Base-by-base conservation (phyloP, 176 grass and related monocot species). In the Avena insularis region DNA sequence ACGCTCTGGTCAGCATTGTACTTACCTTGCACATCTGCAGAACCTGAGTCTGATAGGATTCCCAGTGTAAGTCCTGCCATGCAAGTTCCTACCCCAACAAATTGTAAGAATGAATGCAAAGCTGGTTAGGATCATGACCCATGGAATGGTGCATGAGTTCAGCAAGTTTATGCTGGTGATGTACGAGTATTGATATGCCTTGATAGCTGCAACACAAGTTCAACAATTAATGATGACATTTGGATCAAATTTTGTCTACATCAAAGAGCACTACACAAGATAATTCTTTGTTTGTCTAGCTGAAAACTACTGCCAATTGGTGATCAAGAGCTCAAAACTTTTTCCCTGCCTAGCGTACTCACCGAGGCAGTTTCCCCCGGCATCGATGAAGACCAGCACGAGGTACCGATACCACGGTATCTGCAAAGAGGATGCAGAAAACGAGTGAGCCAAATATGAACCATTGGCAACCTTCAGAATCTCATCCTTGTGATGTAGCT, bases 361-460 rank as follows among this genome's bases (percentile, higher is more conserved):
- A 93, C 94, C 35, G 2, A 95, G 84, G 78, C 69, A 95, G 75
- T 92, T 95, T 71, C 75, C 90, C 49, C 87, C 86, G 9, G 91
- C 91, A 73, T 95, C 93, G 55, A 87, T 81, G 72, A 92, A 47
- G 45, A 84, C 91, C 70, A 95, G 33, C 43, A 29, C 88, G 14
- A 91, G 2, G 15, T 95, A 95, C 91, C 89, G 93, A 19, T 95
- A 95, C 91, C 94, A 95, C 35, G 82, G 73, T 75, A 91, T 80
- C 94, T 95, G 84, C 76, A 91, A 79, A 17, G 13, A 50, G 0
- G 29, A 17, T 7, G 13, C 66, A 65, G 19, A 55, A 55, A 49
- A 25, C 49, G 11, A 75, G 61, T 46, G 6, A 60, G 23, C 4
- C n/a, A 25, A 15, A 29, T 16, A 4, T 46, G 46, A 86, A 82